Base-by-base conservation (phyloP, 257 asterid species). In the Ilex asprella region DNA sequence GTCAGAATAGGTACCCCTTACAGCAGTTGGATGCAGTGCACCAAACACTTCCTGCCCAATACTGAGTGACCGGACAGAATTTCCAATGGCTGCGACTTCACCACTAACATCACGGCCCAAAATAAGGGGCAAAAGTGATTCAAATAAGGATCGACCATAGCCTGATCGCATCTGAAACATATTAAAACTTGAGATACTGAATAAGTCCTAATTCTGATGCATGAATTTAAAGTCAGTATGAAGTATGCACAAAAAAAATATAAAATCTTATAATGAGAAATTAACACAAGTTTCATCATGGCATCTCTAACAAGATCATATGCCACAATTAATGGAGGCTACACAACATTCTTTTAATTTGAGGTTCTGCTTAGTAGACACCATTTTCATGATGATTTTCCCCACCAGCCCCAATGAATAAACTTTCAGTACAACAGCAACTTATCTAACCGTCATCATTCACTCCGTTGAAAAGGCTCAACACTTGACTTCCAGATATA, bases 81-180 rank as follows among this genome's bases (percentile, higher is more conserved):
- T 60, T 64, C 99, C 97, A 80, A 82, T 75, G 53, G 89, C 94
- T 27, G 86, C 96, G 74, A 93, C 94, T 73, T 85, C 96, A 68
- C 99, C 99, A 61, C 99, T 93, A 68, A 93, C 63, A 81, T 93
- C 99, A 65, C 99, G 96, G 69, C 99, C 99, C 78, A 93, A 39
- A 63, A 93, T 87, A 66, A 89, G 63, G 16, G 99, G 99, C 67
- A 93, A 72, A 64, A 87, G 89, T 47, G 95, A 86, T 70, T 84
- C 86, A 50, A 82, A 85, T 72, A 93, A 67, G 12, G 97, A 93
- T 59, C 96, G 94, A n/a, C 99, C 99, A 77, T 93, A 93, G 67
- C 99, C 99, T 10, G 76, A 73, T 16, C 99, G 86, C 85, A 87
- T 87, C 99, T 90, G 92, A 56, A 76, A 75, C 71, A 41, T 10